These are phyloP conservation scores for Triticum timopheevii DNA, from an alignment of 176 grass and related monocot species.

Conservation along the genomic window DNA sequence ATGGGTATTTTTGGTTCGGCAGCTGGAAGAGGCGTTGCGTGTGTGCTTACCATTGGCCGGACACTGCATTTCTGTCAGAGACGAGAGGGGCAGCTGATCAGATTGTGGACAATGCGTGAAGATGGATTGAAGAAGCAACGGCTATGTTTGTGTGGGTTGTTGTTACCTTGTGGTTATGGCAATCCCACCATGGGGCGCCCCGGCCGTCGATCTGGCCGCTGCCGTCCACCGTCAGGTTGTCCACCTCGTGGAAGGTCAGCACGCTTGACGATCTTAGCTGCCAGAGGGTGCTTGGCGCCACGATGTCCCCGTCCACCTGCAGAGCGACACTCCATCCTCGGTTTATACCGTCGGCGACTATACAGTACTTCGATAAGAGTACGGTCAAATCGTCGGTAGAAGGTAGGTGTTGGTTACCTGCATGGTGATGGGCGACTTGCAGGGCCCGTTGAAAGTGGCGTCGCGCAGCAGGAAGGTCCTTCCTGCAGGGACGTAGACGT, in stretches of 20 bases:
- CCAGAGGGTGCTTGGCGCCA: slow-evolving; percentile 54
- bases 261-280: slow-evolving; percentile 28
- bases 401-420: slow-evolving; percentile 33
- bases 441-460: slow-evolving; percentile 40
- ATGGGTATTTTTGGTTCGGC: neutral
- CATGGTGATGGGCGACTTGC: slow-evolving; percentile 37
- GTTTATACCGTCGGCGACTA: neutral
- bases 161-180: slow-evolving; percentile 36
- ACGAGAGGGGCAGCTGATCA: slow-evolving; percentile 22
- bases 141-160: neutral
- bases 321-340: neutral
- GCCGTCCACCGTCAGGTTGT: slow-evolving; percentile 45
- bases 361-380: no score
- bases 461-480: slow-evolving; percentile 40
- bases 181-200: slow-evolving; percentile 73
- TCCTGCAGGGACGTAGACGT: slow-evolving; percentile 39
- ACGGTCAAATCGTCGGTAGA: neutral
- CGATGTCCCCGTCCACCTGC: slow-evolving; percentile 57
- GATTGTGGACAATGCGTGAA: neutral
- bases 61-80: slow-evolving; percentile 29
- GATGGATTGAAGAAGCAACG: neutral
- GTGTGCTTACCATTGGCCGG: slow-evolving; percentile 61
- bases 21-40: neutral
- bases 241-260: slow-evolving; percentile 34
- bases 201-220: slow-evolving; percentile 55